phyloP scores from a whole-genome alignment of 192 early-diverging fungal species.

The Geosiphon pyriformis region DNA sequence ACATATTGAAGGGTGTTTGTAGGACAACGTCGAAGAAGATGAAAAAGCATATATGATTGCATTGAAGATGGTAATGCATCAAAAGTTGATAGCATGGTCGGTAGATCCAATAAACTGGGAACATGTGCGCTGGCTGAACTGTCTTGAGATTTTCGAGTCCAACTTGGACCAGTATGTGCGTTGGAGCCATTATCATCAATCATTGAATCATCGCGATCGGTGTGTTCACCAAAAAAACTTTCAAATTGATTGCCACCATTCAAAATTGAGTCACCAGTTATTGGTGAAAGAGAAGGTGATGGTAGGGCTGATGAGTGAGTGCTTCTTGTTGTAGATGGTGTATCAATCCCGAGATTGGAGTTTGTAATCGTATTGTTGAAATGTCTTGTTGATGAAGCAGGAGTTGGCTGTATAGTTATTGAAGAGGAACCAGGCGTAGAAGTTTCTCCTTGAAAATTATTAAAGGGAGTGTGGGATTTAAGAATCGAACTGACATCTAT shows the following conservation, averaged over 20 bases:
- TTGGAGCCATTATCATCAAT: slow-evolving; percentile 27
- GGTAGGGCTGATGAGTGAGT: slow-evolving; percentile 42
- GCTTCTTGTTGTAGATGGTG: slow-evolving; percentile 24
- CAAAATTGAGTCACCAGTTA: slow-evolving; percentile 16
- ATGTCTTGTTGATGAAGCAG: slow-evolving; percentile 10
- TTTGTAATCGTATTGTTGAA: slow-evolving; percentile 14
- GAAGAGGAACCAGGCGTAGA: slow-evolving; percentile 16
- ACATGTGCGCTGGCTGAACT: slow-evolving; percentile 29
- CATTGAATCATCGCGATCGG: slow-evolving; percentile 15
- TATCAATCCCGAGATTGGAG: slow-evolving; percentile 24
- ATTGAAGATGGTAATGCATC: slow-evolving; percentile 68
- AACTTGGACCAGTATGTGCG: slow-evolving; percentile 26
- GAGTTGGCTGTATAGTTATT: not conserved
- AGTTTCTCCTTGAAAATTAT: slow-evolving; percentile 5
- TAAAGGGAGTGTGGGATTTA: slow-evolving; percentile 14
- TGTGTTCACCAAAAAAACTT: slow-evolving; percentile 13
- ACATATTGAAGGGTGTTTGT: slow-evolving; percentile 85
- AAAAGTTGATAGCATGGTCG: slow-evolving; percentile 65
- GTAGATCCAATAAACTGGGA: slow-evolving; percentile 38
- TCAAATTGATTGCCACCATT: slow-evolving; percentile 24
- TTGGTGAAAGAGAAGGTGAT: slow-evolving; percentile 47
- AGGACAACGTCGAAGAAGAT: slow-evolving; percentile 79
- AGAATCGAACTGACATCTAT: slow-evolving; percentile 19
- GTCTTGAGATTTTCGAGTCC: slow-evolving; percentile 25
- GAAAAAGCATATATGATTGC: slow-evolving; percentile 85